Conservation (phyloP, 768 basidiomycete species). For the Boletales sp. region DNA sequence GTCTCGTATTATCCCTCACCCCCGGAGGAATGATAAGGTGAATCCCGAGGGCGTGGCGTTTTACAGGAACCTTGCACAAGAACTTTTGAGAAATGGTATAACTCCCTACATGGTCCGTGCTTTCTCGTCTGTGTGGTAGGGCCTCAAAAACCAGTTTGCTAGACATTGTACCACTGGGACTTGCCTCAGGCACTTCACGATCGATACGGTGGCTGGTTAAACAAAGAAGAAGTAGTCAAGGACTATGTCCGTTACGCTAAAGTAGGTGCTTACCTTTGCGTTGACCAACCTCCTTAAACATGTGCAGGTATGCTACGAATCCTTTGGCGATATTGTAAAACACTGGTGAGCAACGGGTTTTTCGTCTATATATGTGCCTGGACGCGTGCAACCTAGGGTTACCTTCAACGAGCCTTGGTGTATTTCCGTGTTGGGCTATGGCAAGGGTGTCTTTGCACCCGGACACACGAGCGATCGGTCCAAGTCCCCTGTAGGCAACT, state of each 20-base stretch:
- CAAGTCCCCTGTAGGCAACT: conserved; percentile 61
- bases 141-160: background rate
- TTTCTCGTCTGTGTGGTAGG: background rate
- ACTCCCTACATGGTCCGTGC: conserved; percentile 63
- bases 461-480: conserved; percentile 36
- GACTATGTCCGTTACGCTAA: conserved; percentile 66
- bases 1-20: too few relatives aligned
- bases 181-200: conserved; percentile 73
- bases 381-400: conserved; percentile 43
- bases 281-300: background rate
- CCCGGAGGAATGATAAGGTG: conserved; percentile 67
- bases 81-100: conserved; percentile 60
- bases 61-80: conserved; percentile 73
- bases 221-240: conserved; percentile 64
- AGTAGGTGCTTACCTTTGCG: conserved; percentile 31
- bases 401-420: conserved; percentile 75
- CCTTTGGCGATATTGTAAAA: conserved; percentile 77
- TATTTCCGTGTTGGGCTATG: conserved; percentile 66
- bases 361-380: conserved; percentile 4
- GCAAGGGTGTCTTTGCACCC: conserved; percentile 70
- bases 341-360: conserved; percentile 49
- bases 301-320: conserved; percentile 64
- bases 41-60: conserved; percentile 69
- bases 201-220: conserved; percentile 73
- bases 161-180: conserved; percentile 83